These are phyloP conservation scores for Dissoconium aciculare DNA, from an alignment of 2,329 filamentous ascomycete species.

Conservation along the genomic window DNA sequence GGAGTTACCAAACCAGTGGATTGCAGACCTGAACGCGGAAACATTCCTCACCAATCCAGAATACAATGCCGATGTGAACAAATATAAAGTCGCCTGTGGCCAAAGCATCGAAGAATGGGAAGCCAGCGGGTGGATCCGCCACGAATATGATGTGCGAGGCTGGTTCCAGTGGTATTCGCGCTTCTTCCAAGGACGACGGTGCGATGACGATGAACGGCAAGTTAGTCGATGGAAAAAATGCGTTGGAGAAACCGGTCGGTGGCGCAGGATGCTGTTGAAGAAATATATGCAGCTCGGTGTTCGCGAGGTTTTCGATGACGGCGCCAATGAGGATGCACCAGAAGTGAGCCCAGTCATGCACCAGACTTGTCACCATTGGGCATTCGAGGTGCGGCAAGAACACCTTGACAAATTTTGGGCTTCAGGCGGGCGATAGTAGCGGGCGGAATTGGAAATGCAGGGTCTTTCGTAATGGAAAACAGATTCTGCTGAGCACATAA, in stretches of 20 bases:
- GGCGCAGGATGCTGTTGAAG: slow-evolving; percentile 38
- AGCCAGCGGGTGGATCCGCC: slow-evolving; percentile 40
- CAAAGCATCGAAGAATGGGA: slow-evolving; percentile 44
- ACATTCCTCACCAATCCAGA: slow-evolving; percentile 27
- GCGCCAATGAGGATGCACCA: slow-evolving; percentile 24
- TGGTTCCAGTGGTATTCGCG: slow-evolving; percentile 45
- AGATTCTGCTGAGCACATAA: no score
- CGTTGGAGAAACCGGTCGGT: slow-evolving; percentile 37
- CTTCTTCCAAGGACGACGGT: slow-evolving; percentile 37
- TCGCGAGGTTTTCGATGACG: slow-evolving; percentile 34
- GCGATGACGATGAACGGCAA: slow-evolving; percentile 39
- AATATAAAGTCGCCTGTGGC: slow-evolving; percentile 38
- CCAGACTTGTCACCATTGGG: slow-evolving; percentile 44
- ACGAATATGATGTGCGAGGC: slow-evolving; percentile 37
- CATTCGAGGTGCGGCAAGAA: slow-evolving; percentile 37
- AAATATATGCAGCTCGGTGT: slow-evolving; percentile 37
- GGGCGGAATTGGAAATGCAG: no score
- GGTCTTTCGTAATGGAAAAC: no score
- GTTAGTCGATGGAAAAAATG: slow-evolving; percentile 38
- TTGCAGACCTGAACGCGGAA: slow-evolving; percentile 25
- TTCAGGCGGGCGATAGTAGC: slow-evolving; percentile 7
- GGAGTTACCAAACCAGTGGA: slow-evolving; percentile 34
- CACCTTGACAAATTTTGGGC: slow-evolving; percentile 36
- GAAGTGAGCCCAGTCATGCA: slow-evolving; percentile 42
- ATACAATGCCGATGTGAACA: slow-evolving; percentile 38